These are phyloP conservation scores for Rhizopogon vulgaris DNA, from an alignment of 768 basidiomycete species.

Conservation along the genomic window DNA sequence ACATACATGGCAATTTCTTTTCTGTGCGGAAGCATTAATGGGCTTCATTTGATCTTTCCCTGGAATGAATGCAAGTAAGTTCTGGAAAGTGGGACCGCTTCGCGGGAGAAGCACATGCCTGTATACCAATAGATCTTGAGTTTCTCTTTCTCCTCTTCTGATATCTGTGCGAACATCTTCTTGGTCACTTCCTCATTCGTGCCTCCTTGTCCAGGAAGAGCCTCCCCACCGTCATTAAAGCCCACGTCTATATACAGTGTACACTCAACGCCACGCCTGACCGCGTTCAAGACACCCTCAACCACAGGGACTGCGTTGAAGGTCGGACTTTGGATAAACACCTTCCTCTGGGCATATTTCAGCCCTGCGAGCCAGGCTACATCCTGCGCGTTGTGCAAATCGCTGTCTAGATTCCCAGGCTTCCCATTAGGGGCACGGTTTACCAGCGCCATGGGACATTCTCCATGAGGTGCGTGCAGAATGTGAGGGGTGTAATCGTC, in stretches of 20 bases:
- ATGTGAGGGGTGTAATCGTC: constrained; percentile 59
- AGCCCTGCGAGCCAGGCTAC: constrained; percentile 64
- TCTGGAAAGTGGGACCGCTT: neutral
- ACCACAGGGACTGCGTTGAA: constrained; percentile 63
- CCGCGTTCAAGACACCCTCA: constrained; percentile 52
- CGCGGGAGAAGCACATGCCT: constrained; percentile 11
- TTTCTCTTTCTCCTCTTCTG: constrained; percentile 37
- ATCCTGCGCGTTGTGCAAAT: constrained; percentile 53
- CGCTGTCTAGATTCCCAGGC: constrained; percentile 34
- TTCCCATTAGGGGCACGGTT: constrained; percentile 57
- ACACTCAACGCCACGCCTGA: constrained; percentile 53
- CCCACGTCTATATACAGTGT: constrained; percentile 56
- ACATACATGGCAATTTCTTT: constrained; percentile 62
- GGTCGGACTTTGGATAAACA: constrained; percentile 75
- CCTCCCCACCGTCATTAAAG: constrained; percentile 53
- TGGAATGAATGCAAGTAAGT: constrained; percentile 1
- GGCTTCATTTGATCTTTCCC: constrained; percentile 62
- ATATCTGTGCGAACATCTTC: constrained; percentile 47
- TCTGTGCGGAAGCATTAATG: constrained; percentile 57
- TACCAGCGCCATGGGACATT: constrained; percentile 61
- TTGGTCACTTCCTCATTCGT: constrained; percentile 66
- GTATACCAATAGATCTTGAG: constrained; percentile 55
- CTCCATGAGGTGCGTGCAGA: constrained; percentile 48
- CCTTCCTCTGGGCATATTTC: constrained; percentile 48
- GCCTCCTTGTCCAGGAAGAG: constrained; percentile 62